A percentile compares a stretch with the other conserved stretches of the same genome.
Conservation (phyloP, 2,329 filamentous ascomycete genomes). For the Alternaria rosae region DNA sequence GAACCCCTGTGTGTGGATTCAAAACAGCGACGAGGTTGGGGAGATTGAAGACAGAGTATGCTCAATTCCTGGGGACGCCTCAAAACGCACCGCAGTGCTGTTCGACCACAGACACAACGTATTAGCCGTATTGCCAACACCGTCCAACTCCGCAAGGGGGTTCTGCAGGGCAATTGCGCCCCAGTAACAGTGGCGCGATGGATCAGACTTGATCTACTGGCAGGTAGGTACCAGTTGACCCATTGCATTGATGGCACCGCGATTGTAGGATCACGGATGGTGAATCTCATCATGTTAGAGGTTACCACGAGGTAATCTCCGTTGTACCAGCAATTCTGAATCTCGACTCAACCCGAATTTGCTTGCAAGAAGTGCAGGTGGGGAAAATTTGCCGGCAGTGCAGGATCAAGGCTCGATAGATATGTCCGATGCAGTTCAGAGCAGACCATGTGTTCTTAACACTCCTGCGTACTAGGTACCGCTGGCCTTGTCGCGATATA, state of each 20-base stretch:
- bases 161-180: neutral
- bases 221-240: slow-evolving; percentile 1
- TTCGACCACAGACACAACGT: neutral
- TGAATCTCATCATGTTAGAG: slow-evolving; percentile 2
- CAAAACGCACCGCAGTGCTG: neutral
- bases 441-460: slow-evolving; percentile 15
- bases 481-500: slow-evolving; percentile 6
- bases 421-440: slow-evolving; percentile 7
- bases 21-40: neutral
- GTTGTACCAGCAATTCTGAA: slow-evolving; percentile 1
- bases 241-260: neutral
- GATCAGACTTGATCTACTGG: neutral
- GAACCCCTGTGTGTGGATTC: slow-evolving; percentile 6
- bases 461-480: neutral
- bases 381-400: neutral
- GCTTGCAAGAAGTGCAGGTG: neutral
- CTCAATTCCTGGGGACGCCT: neutral
- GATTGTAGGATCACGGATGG: slow-evolving; percentile 8
- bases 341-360: neutral
- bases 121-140: neutral
- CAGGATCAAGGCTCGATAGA: neutral
- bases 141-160: neutral
- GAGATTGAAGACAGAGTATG: neutral
- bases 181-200: neutral
- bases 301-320: slow-evolving; percentile 12